Base-by-base conservation (phyloP, 2,329 filamentous ascomycete genomes). In the Penicillium palitans region DNA sequence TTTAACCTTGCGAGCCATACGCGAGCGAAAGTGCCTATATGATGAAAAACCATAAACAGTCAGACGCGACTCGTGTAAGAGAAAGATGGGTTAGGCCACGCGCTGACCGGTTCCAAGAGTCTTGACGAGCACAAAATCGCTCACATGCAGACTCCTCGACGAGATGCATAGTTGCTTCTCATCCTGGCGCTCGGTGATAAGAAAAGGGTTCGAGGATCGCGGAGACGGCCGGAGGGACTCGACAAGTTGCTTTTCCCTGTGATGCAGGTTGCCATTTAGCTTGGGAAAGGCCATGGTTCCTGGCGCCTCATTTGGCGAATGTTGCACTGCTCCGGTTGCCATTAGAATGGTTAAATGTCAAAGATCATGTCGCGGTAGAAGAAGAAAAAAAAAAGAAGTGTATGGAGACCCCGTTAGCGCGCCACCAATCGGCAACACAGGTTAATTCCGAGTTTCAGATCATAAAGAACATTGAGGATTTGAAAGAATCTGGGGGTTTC, bases 1-100 rank as follows among this genome's bases (percentile, higher is more conserved):
- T 76, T 76, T 46, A 80, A 66, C 54, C 74, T 74, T 46, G 76
- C 74, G 27, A 82, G 73, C 80, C 80, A 81, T 55, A 82, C 80
- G 54, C 80, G 76, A 49, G 80, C 80, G 68, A 82, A 82, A 24
- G 79, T 82, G 53, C 80, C 79, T 81, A 63, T n/a, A 54, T 47
- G 40, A 44, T 52, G 60, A 41, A 58, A 63, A 52, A 61, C 45
- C 42, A 50, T 46, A 44, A 50, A 57, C 40, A 44, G 29, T 21
- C 33, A 51, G 37, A 40, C 9, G 27, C 35, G 19, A 50, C 17
- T 31, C 31, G 17, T 51, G 35, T n/a, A 48, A 41, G 47, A n/a
- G 10, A 42, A 19, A 45, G 25, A 42, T 57, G 56, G 19, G 21
- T 29, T 21, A 54, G 47, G 52, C 37, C 59, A 44, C 13, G 61